These are phyloP conservation scores for Camellia lanceoleosa DNA, from an alignment of 148 eudicot species.

Conservation along the genomic window DNA sequence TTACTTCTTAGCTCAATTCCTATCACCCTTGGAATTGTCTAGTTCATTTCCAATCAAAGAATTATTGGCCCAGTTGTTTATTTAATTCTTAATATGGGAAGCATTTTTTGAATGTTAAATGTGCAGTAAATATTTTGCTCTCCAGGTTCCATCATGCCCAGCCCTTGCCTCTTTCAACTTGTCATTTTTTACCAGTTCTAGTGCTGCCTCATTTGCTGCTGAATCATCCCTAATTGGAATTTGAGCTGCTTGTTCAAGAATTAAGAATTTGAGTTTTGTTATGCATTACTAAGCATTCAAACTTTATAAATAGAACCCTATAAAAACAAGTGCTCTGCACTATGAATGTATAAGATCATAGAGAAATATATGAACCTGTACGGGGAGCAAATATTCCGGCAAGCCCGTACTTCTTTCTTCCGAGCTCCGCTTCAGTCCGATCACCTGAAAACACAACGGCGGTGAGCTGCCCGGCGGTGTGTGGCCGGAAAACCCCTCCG, in stretches of 20 bases:
- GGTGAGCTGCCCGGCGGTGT: too few relatives aligned
- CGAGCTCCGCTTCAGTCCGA: too few relatives aligned
- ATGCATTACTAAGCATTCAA: not conserved
- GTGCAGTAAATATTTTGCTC: conserved; percentile 26
- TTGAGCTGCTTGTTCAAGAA: conserved; percentile 56
- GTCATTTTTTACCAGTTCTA: conserved; percentile 60
- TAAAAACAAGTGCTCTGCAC: not conserved
- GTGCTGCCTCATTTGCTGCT: conserved; percentile 55
- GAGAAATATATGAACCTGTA: conserved; percentile 13
- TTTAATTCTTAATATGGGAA: too few relatives aligned
- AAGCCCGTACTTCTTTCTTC: too few relatives aligned
- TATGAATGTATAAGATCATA: not conserved
- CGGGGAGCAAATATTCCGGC: too few relatives aligned
- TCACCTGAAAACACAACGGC: too few relatives aligned
- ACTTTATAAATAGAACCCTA: not conserved
- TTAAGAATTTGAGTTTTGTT: not conserved
- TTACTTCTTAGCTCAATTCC: too few relatives aligned
- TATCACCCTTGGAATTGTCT: too few relatives aligned
- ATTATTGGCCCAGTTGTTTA: too few relatives aligned
- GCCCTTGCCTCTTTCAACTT: conserved; percentile 65
- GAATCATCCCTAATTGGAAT: conserved; percentile 53
- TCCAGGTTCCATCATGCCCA: conserved; percentile 87
- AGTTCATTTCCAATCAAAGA: too few relatives aligned
- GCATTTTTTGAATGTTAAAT: too few relatives aligned
- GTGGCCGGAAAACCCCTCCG: too few relatives aligned